phyloP scores from a whole-genome alignment of 768 basidiomycete species.

The Boletus rubescentipes region DNA sequence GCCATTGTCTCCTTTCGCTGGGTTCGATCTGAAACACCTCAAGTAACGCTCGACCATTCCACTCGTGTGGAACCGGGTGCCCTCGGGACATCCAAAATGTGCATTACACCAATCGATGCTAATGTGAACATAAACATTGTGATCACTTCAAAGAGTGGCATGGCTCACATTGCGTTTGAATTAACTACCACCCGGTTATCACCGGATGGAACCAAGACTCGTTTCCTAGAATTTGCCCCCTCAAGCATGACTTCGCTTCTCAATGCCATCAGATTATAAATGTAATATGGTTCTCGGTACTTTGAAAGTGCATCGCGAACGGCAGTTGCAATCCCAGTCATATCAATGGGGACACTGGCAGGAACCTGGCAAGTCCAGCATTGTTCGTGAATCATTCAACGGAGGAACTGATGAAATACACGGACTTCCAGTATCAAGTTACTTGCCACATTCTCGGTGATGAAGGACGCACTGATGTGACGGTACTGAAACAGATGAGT shows the following conservation, averaged over 20 bases:
- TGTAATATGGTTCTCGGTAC: conserved; percentile 7
- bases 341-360: conserved; percentile 14
- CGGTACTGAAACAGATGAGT: conserved; percentile 16
- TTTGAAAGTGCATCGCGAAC: conserved; percentile 14
- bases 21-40: conserved; percentile 17
- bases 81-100: conserved; percentile 17
- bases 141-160: too few relatives aligned
- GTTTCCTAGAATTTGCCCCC: conserved; percentile 12
- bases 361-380: background rate
- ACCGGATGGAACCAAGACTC: background rate
- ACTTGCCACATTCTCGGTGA: conserved; percentile 9
- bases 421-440: too few relatives aligned
- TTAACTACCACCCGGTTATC: conserved; percentile 13
- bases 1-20: conserved; percentile 12
- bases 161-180: conserved; percentile 15
- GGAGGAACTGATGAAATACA: background rate
- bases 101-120: conserved; percentile 17
- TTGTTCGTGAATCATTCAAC: background rate
- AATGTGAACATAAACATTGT: background rate
- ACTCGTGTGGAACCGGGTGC: conserved; percentile 8
- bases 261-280: conserved; percentile 13
- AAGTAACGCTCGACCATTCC: conserved; percentile 5
- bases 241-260: conserved; percentile 14
- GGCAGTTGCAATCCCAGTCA: conserved; percentile 14
- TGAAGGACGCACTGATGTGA: conserved; percentile 5